Evolutionary conservation across 78 protist genomes (phyloP).

Genomic region (Protostelium mycophagum): DNA sequence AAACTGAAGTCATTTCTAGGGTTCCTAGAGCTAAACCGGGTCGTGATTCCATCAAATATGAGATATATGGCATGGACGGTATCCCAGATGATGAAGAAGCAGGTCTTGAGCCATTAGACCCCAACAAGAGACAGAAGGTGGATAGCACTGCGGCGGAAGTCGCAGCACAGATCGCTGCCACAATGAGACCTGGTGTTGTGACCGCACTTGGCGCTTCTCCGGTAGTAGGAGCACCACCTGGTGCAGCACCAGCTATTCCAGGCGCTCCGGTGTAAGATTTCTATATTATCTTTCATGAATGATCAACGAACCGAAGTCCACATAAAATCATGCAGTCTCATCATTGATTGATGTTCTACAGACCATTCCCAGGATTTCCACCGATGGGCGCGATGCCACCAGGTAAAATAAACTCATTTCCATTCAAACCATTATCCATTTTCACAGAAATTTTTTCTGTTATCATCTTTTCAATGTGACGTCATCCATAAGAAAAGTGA

Average conservation of each 20-base stretch:
- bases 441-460: too few relatives aligned
- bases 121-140: not conserved
- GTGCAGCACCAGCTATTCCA: not conserved
- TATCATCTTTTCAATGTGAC: too few relatives aligned
- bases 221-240: not conserved
- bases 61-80: conserved; percentile 84
- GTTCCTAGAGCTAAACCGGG: conserved; percentile 80
- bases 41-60: conserved; percentile 51
- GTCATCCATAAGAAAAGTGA: too few relatives aligned
- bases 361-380: too few relatives aligned
- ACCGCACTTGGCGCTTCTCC: not conserved
- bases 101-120: not conserved
- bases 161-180: not conserved
- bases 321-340: too few relatives aligned
- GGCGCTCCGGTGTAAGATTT: not conserved
- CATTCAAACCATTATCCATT: too few relatives aligned
- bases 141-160: not conserved
- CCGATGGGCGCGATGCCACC: too few relatives aligned
- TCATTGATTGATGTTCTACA: too few relatives aligned
- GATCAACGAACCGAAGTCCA: too few relatives aligned
- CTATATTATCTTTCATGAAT: not conserved
- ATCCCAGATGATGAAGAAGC: conserved; percentile 66
- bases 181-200: not conserved
- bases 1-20: not conserved
- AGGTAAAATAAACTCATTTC: too few relatives aligned